Evolutionary conservation across 345 rosid species (phyloP).

Genomic region (Brassica juncea): DNA sequence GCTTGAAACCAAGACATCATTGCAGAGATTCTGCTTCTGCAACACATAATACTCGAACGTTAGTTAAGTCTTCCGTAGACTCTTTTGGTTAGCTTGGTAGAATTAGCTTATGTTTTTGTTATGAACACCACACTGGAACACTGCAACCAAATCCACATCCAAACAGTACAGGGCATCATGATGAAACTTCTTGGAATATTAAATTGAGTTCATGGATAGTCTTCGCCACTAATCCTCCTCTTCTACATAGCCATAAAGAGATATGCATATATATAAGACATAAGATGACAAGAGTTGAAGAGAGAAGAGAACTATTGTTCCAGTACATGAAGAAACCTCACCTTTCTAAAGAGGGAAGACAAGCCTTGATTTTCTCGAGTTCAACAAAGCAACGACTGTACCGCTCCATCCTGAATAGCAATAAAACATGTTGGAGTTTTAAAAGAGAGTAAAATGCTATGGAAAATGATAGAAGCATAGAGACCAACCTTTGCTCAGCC

Average conservation of each 20-base stretch:
- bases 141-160: conserved; percentile 7
- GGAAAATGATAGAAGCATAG: background rate
- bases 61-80: conserved; percentile 34
- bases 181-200: conserved; percentile 73
- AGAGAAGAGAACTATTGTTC: background rate
- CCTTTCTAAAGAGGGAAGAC: conserved; percentile 66
- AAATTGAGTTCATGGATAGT: conserved; percentile 77
- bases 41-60: conserved; percentile 10
- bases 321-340: conserved; percentile 25
- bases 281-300: background rate
- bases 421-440: conserved; percentile 6
- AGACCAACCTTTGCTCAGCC: conserved; percentile 85
- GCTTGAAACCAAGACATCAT: conserved; percentile 21
- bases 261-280: background rate
- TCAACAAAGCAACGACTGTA: conserved; percentile 84
- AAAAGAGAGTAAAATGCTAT: background rate
- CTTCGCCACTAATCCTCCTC: conserved; percentile 84
- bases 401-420: conserved; percentile 68
- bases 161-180: conserved; percentile 22
- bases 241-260: conserved; percentile 48
- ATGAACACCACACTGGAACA: conserved; percentile 6
- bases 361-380: conserved; percentile 79
- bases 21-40: background rate
- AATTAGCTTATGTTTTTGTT: conserved; percentile 28
- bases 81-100: conserved; percentile 36